These are phyloP conservation scores for Colletotrichum sp. DNA, from an alignment of 2,329 filamentous ascomycete species.

Conservation along the genomic window DNA sequence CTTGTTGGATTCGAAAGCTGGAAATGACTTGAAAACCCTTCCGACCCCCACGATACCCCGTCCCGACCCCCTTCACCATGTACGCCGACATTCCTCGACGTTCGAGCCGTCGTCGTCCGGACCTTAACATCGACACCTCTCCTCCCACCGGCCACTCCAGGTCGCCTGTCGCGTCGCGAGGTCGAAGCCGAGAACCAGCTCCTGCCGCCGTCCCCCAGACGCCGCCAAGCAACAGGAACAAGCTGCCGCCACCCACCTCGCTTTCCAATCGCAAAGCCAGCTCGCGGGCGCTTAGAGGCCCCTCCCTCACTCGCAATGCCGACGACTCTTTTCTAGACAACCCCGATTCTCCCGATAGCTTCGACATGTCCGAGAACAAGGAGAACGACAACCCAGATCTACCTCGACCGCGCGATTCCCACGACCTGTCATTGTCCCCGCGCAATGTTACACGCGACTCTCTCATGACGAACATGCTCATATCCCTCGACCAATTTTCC, in stretches of 20 bases:
- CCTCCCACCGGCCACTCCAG: constrained; percentile 3
- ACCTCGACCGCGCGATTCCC: constrained; percentile 64
- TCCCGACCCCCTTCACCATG: constrained; percentile 3
- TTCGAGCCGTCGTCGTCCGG: constrained; percentile 22
- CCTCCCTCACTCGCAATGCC: constrained; percentile 27
- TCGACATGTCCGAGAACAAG: constrained; percentile 33
- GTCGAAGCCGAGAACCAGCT: background rate
- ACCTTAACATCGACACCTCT: constrained; percentile 24
- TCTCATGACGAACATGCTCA: constrained; percentile 93
- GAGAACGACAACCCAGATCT: constrained; percentile 31
- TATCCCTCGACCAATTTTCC: constrained; percentile 87
- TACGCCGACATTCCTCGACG: constrained; percentile 17
- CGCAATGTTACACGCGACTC: constrained; percentile 84
- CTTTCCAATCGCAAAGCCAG: constrained; percentile 31
- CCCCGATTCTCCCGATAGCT: constrained; percentile 39
- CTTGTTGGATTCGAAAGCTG: background rate
- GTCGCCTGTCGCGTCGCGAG: constrained; percentile 11
- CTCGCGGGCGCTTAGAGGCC: constrained; percentile 34
- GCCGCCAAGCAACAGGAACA: constrained; percentile 15
- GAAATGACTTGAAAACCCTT: constrained; percentile 21
- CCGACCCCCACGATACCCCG: constrained; percentile 12
- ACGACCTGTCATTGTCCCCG: constrained; percentile 83
- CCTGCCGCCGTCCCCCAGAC: constrained; percentile 7
- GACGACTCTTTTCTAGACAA: constrained; percentile 43
- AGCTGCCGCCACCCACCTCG: background rate